Evolutionary conservation across 2,329 filamentous ascomycete species (phyloP), one percentile per base, ranked within the genome.

Genomic region (Colletotrichum brevisporum): DNA sequence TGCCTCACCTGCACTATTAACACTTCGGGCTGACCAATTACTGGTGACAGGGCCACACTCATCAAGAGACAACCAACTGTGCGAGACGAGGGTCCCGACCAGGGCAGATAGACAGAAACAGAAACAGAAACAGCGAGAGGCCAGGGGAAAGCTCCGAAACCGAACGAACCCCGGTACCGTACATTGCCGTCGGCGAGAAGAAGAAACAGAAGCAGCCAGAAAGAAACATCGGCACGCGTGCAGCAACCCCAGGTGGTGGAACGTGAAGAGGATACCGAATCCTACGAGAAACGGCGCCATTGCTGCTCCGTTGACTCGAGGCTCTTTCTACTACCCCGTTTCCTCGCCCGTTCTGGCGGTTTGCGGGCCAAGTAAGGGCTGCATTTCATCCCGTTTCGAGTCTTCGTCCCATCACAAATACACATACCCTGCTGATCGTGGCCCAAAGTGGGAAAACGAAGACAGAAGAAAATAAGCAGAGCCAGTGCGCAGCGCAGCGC

Each of bases 1-100:
- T 71, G 66, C 69, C 67, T 71, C 66, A 70, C 69, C 69, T 71
- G 69, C 69, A 69, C 66, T 70, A 71, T 70, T 60, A 61, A 41
- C 61, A 64, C 62, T 36, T 63, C 41, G 59, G 54, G 57, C 66
- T 70, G 69, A 69, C 66, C 66, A 70, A 70, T 71, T 66, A 53
- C 51, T 69, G 48, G 39, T 62, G 5, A 36, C 57, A 62, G 51
- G 45, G 53, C 31, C 31, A 43, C 59, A 51, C 21, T 24, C 21
- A 26, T 21, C 52, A 27, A 54, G 54, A 63, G 52, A 57, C 24
- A 62, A 63, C 43, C 56, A 57, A 55, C 63, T 36, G 52, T 54
- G 53, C 48, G 47, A 59, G 57, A 48, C 58, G 45, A 47, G 62
- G 53, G 21, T 41, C 54, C 16, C 41, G 41, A 43, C 41, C 41